Evolutionary conservation across 2,329 filamentous ascomycete genomes (phyloP).

Genomic region (Ceratocystis destructans): DNA sequence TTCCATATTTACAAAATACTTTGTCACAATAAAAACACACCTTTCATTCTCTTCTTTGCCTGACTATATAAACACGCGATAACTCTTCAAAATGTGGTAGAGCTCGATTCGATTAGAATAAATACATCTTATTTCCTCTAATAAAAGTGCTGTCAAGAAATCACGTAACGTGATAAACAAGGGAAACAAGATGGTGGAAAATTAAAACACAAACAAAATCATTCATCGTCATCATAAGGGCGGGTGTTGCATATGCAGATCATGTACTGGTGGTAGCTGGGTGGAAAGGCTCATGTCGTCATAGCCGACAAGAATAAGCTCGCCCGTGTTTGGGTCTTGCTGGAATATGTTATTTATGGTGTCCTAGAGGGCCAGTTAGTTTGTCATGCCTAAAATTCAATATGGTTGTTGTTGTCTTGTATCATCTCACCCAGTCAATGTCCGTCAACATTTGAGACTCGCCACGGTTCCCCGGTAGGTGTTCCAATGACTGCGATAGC

Average conservation of each 20-base stretch:
- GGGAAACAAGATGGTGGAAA: no score
- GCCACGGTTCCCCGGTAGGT: neutral
- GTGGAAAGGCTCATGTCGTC: constrained; percentile 27
- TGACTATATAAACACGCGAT: no score
- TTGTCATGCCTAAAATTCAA: neutral
- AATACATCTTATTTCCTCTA: no score
- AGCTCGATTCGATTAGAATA: no score
- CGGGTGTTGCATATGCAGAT: no score
- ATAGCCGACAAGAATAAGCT: constrained; percentile 29
- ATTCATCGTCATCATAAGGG: neutral
- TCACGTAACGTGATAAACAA: no score
- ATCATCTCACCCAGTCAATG: constrained; percentile 12
- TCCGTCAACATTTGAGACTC: neutral
- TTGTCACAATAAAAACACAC: constrained; percentile 12
- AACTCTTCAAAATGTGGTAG: no score
- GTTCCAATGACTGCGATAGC: neutral
- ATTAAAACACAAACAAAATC: neutral
- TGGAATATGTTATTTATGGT: constrained; percentile 29
- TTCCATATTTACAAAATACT: constrained; percentile 11
- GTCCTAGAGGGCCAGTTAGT: constrained; percentile 22
- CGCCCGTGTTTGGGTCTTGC: constrained; percentile 29
- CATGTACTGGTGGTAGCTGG: constrained; percentile 22
- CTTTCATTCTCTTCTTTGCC: neutral
- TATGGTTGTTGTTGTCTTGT: neutral
- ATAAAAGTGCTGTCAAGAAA: no score